Evolutionary conservation across 352 stramenopile genomes (phyloP), one percentile per base, ranked within the genome.

Genomic region (Phytopythium sindhum): DNA sequence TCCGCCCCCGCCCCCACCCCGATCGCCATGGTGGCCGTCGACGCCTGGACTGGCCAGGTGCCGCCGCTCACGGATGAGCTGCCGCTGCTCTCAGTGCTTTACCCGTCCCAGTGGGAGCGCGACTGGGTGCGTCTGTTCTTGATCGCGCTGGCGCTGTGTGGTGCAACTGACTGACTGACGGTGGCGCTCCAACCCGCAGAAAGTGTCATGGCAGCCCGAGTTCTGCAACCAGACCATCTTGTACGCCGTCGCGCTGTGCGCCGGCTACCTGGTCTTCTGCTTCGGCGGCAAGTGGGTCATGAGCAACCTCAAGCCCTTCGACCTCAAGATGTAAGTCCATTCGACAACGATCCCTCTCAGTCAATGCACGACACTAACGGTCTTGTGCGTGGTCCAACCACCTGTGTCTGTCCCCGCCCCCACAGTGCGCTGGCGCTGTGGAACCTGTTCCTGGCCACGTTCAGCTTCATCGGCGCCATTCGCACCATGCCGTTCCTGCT

Each of bases 401-500:
- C 74, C 37, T 21, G 24, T 26, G 10, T 63, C 28, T 39, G 26
- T 48, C 5, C 14, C 29, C 14, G 24, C 31, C 21, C 21, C 10
- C n/a, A 35, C 50, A 90, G 78, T 23, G 75, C 82, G 29, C 75
- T 96, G 3, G 78, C 83, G 14, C 63, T 89, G 14, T 97, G 90
- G 90, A 97, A 97, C 67, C 56, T 95, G 44, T 60, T 45, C 5
- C 69, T 97, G 2, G 79, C 83, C 21, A 64, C 65, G n/a, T 97
- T 96, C 60, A 95, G 85, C 60, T 77, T 82, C 67, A 80, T 94
- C n/a, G 90, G 90, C 21, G 72, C 78, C 31, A 60, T 88, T 56
- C 75, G 86, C 24, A 94, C 82, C 7, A 86, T 82, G 33, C 88
- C 90, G 4, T 93, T 94, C 69, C 74, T 97, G 23, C 53, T 97